Percentiles rank a stretch among this genome's conserved stretches.
Evolutionary conservation across 768 basidiomycete species (phyloP).

Genomic region (Mycena latifolia): DNA sequence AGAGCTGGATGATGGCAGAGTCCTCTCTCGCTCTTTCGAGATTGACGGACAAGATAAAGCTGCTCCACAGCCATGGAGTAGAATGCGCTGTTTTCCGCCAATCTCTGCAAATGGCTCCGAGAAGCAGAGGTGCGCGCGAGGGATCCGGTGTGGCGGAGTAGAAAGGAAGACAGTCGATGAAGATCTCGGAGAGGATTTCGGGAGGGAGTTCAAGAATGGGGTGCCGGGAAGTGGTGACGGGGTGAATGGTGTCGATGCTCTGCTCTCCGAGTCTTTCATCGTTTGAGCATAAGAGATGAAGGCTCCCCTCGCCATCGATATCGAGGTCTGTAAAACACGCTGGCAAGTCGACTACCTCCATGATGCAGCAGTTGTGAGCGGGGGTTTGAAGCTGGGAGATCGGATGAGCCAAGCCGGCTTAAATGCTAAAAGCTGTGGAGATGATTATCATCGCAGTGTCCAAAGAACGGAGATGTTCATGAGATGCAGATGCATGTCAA

Average conservation of each 20-base stretch:
- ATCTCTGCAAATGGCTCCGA: slow-evolving; percentile 1
- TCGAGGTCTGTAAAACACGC: neutral
- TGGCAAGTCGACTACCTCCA: slow-evolving; percentile 1
- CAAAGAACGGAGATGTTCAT: no score
- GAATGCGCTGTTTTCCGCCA: slow-evolving; percentile 16
- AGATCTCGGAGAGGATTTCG: slow-evolving; percentile 22
- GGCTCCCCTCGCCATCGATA: neutral
- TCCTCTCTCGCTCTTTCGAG: slow-evolving; percentile 3
- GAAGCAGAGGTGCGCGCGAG: slow-evolving; percentile 17
- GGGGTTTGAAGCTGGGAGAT: no score
- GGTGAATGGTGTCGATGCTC: neutral
- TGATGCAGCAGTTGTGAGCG: no score
- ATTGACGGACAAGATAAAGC: slow-evolving; percentile 18
- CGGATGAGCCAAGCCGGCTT: no score
- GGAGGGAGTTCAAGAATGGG: slow-evolving; percentile 12
- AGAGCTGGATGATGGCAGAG: slow-evolving; percentile 13
- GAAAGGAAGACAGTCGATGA: slow-evolving; percentile 16
- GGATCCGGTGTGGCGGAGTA: slow-evolving; percentile 20
- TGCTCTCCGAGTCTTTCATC: neutral
- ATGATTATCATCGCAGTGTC: neutral
- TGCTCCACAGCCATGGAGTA: slow-evolving; percentile 21
- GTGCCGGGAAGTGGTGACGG: neutral
- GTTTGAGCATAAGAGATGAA: neutral
- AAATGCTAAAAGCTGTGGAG: neutral
- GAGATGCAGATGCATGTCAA: no score